These are phyloP conservation scores for Populus hybrid DNA, from an alignment of 441 rosid genomes.

Conservation along the genomic window DNA sequence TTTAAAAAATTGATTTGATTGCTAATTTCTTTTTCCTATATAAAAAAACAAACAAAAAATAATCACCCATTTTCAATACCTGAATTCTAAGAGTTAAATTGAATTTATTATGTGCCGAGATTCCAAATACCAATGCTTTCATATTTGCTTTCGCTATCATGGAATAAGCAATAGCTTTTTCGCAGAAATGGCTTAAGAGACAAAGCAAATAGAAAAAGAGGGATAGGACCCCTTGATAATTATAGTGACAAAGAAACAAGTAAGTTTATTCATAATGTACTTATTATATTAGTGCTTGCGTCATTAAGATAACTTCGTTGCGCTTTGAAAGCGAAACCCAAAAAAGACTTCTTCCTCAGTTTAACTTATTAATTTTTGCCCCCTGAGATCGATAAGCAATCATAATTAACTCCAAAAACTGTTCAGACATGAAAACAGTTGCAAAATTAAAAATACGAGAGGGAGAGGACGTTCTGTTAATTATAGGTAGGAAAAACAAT, in stretches of 20 bases:
- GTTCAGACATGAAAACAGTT: too few relatives aligned
- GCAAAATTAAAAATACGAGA: too few relatives aligned
- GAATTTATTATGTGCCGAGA: too few relatives aligned
- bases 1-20: too few relatives aligned
- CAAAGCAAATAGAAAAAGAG: neutral
- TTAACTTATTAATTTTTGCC: neutral
- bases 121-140: too few relatives aligned
- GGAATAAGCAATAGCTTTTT: neutral
- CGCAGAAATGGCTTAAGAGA: neutral
- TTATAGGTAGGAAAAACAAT: too few relatives aligned
- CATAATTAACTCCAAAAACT: neutral
- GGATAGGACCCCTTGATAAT: neutral
- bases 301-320: conserved; percentile 9
- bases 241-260: neutral
- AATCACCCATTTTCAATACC: too few relatives aligned
- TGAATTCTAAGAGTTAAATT: too few relatives aligned
- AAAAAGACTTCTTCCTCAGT: neutral
- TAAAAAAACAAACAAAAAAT: too few relatives aligned
- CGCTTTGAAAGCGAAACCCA: conserved; percentile 24
- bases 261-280: neutral
- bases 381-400: neutral
- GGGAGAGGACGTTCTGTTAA: too few relatives aligned
- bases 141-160: too few relatives aligned
- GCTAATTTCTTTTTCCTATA: too few relatives aligned
- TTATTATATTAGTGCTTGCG: neutral